Conservation (phyloP, 768 basidiomycete species). For the Porpolomopsis calyptriformis region DNA sequence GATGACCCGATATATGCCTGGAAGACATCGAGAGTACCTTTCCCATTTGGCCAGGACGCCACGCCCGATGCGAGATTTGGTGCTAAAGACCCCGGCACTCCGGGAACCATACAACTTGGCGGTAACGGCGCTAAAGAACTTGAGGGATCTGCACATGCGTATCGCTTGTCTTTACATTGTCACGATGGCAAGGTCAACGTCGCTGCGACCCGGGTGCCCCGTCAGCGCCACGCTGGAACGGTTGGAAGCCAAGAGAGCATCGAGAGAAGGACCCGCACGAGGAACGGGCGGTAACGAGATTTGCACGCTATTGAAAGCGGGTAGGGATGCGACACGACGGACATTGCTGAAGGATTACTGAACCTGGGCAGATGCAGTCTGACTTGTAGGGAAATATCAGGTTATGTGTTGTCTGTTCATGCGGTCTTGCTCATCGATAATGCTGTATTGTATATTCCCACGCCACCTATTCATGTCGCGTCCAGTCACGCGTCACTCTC, state of each 20-base stretch:
- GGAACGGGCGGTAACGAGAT: conserved; percentile 91
- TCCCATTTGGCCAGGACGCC: conserved; percentile 48
- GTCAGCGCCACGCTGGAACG: conserved; percentile 45
- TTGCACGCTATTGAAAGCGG: conserved; percentile 73
- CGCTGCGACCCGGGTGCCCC: conserved; percentile 36
- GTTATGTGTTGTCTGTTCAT: no score
- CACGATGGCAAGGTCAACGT: conserved; percentile 61
- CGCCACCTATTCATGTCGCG: conserved; percentile 6
- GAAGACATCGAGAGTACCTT: conserved; percentile 80
- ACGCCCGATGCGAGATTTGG: conserved; percentile 54
- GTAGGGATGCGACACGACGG: conserved; percentile 76
- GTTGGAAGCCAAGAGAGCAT: conserved; percentile 28
- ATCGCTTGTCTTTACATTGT: conserved; percentile 84
- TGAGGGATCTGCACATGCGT: conserved; percentile 83
- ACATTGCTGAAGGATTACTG: conserved; percentile 38
- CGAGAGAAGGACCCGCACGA: conserved; percentile 38
- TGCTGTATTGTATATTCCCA: background rate
- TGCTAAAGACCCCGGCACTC: conserved; percentile 43
- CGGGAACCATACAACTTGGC: conserved; percentile 72
- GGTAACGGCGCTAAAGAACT: conserved; percentile 65
- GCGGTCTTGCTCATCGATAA: no score
- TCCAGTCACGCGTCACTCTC: conserved; percentile 7
- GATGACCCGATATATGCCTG: conserved; percentile 95
- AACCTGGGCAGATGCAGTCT: conserved; percentile 1
- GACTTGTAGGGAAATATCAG: background rate